These are phyloP conservation scores for Isoetes engelmannii DNA, from an alignment of 83 land plant species.

Conservation along the genomic window DNA sequence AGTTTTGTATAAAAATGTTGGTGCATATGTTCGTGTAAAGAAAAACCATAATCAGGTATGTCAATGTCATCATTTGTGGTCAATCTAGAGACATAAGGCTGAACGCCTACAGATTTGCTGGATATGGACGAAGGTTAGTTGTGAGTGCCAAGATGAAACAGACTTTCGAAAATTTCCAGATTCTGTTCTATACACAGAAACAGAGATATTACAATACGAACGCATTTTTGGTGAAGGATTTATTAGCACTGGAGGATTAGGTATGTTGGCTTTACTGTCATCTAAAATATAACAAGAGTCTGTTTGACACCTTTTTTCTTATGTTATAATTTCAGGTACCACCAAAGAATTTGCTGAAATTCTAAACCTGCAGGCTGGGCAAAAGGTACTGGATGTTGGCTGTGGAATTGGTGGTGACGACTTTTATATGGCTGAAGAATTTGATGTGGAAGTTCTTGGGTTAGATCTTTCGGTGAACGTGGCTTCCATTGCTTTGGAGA, in stretches of 20 bases:
- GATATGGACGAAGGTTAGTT: constrained; percentile 76
- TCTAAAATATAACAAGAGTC: no score
- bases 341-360: constrained; percentile 90
- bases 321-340: constrained; percentile 50
- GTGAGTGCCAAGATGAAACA: constrained; percentile 49
- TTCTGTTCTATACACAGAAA: constrained; percentile 66
- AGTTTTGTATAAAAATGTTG: constrained; percentile 78
- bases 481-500: constrained; percentile 90
- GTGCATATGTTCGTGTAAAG: constrained; percentile 87
- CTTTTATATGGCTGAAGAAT: constrained; percentile 95
- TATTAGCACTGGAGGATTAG: constrained; percentile 96
- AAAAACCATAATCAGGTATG: constrained; percentile 90
- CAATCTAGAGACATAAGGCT: neutral
- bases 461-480: constrained; percentile 93
- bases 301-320: neutral
- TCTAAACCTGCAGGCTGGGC: constrained; percentile 75
- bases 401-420: constrained; percentile 99
- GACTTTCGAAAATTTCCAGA: constrained; percentile 87
- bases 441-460: constrained; percentile 77
- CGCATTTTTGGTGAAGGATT: constrained; percentile 92
- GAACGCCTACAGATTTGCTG: constrained; percentile 73
- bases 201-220: constrained; percentile 91
- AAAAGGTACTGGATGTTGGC: constrained; percentile 94
- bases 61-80: neutral
- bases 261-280: constrained; percentile 24